Evolutionary conservation across 768 basidiomycete genomes (phyloP).

Genomic region (Tylopilus felleus): DNA sequence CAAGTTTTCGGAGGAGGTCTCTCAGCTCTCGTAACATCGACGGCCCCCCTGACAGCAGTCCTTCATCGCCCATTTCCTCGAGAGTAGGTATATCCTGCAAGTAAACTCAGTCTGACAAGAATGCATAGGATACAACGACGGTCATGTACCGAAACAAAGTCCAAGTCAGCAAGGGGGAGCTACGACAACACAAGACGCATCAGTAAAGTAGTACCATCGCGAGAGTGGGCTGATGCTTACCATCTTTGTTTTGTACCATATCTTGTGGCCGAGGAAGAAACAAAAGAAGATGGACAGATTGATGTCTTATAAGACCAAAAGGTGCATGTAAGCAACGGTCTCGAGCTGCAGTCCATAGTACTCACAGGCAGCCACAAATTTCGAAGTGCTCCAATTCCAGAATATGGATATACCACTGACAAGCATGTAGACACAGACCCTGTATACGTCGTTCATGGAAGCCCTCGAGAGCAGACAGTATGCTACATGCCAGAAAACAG

Average conservation of each 20-base stretch:
- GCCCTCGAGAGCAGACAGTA: slow-evolving; percentile 4
- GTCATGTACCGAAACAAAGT: slow-evolving; percentile 59
- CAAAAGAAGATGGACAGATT: slow-evolving; percentile 39
- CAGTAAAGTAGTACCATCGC: background rate
- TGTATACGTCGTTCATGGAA: background rate
- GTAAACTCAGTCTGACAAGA: background rate
- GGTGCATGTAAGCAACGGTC: background rate
- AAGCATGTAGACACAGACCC: slow-evolving; percentile 50
- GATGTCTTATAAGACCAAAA: slow-evolving; percentile 33
- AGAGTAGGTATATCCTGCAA: slow-evolving; percentile 59
- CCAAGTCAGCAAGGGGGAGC: slow-evolving; percentile 48
- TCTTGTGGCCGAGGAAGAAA: slow-evolving; percentile 45
- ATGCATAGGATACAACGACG: background rate
- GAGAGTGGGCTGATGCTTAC: slow-evolving; percentile 4
- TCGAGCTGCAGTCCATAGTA: background rate
- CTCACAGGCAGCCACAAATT: slow-evolving; percentile 46
- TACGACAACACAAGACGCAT: background rate
- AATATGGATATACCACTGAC: slow-evolving; percentile 58
- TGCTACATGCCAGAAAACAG: slow-evolving; percentile 58
- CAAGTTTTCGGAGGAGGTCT: slow-evolving; percentile 7
- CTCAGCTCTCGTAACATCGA: background rate
- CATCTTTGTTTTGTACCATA: slow-evolving; percentile 26
- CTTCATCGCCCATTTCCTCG: slow-evolving; percentile 59
- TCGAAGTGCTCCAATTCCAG: slow-evolving; percentile 54
- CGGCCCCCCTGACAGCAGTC: slow-evolving; percentile 7